Evolutionary conservation across 768 basidiomycete genomes (phyloP).

Genomic region (Suillus decipiens): DNA sequence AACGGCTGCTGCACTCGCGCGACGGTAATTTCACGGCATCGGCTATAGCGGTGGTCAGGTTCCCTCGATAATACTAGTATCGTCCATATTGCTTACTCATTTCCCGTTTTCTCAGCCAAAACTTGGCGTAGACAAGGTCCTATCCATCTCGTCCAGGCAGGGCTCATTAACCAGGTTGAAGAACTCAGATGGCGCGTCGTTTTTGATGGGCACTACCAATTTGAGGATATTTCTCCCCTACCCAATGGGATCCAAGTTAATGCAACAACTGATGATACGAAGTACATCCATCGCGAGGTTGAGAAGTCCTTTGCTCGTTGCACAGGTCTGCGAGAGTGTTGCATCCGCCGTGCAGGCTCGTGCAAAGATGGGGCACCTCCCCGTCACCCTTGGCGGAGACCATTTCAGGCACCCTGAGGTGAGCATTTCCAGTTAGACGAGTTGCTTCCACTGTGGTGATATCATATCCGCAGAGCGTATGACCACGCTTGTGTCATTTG

Average conservation of each 20-base stretch:
- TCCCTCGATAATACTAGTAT: neutral
- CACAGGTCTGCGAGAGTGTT: constrained; percentile 77
- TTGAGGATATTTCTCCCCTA: constrained; percentile 71
- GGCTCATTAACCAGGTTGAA: constrained; percentile 75
- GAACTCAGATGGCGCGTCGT: constrained; percentile 86
- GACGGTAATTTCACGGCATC: constrained; percentile 12
- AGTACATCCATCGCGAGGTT: constrained; percentile 80
- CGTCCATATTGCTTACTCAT: constrained; percentile 13
- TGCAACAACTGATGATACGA: neutral
- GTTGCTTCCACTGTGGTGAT: constrained; percentile 10
- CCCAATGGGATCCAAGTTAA: neutral
- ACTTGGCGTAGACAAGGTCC: constrained; percentile 85
- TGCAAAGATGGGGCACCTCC: constrained; percentile 75
- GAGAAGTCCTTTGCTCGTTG: constrained; percentile 89
- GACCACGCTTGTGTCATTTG: constrained; percentile 88
- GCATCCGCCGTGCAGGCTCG: constrained; percentile 76
- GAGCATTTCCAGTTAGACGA: constrained; percentile 21
- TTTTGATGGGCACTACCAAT: constrained; percentile 90
- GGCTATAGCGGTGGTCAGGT: constrained; percentile 33
- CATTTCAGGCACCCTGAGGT: constrained; percentile 91
- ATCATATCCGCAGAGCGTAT: constrained; percentile 48
- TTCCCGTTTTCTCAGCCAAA: constrained; percentile 51
- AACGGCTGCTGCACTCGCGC: neutral
- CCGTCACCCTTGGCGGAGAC: constrained; percentile 93
- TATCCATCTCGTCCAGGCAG: constrained; percentile 85